Evolutionary conservation across 768 basidiomycete genomes (phyloP), one percentile per base, ranked within the genome.

Genomic region (Mycena amicta): DNA sequence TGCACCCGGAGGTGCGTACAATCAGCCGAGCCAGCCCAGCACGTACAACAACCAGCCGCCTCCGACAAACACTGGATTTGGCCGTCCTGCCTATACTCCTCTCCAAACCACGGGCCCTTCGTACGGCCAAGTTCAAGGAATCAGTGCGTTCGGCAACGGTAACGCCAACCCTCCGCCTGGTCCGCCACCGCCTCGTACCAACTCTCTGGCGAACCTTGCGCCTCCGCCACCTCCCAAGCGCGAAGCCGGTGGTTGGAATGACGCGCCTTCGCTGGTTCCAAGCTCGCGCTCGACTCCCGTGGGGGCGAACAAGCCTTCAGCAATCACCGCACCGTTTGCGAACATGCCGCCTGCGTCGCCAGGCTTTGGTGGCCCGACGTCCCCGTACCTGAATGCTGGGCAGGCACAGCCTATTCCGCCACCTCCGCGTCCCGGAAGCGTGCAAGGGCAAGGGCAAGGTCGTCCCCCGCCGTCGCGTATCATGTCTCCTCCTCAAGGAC

Each of bases 241-340:
- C 41, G 75, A 77, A 27, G 89, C 89, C 27, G 84, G 88, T 16
- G 93, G 93, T 0, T 98, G 95, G 94, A 98, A 98, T 66, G 95
- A 98, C 72, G 86, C 93, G 0, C 94, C 93, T 0, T 69, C 77
- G 5, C 61, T 84, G 13, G 63, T 76, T 16, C 68, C 75, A 8
- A 70, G 81, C 18, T 71, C 80, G 40, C 85, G 87, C 25, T 76
- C 77, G 1, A 78, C 80, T 22, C 73, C 80, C 4, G 66, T 78
- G 28, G 80, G 71, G 53, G 61, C 75, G 11, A 72, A 68, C 54
- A 92, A 90, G 66, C 87, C 83, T 2, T 77, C 80, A 5, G 83
- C 95, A 2, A 95, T 98, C 66, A 86, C 87, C 6, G 83, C 92
- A 8, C 95, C 95, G 0, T 97, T 98, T 85, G 92, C 94, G 6